Evolutionary conservation across 1,284 basidiomycete genomes (phyloP).

Genomic region (Phylloboletellus chloephorus): DNA sequence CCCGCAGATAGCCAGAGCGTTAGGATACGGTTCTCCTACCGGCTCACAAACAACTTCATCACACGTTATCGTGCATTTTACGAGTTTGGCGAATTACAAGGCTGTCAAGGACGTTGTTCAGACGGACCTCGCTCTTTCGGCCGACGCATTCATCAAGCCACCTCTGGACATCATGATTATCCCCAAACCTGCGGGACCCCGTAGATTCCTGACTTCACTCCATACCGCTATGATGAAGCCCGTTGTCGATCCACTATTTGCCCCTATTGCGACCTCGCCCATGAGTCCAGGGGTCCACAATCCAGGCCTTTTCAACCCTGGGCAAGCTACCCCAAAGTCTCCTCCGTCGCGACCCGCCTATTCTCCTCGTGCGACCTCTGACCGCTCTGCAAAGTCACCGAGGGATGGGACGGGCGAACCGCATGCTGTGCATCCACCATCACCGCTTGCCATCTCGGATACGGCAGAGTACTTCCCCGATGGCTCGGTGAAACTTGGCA

Average conservation of each 20-base stretch:
- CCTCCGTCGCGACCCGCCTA: constrained; percentile 39
- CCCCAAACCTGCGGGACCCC: constrained; percentile 91
- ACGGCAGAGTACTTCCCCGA: constrained; percentile 87
- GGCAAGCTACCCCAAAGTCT: constrained; percentile 35
- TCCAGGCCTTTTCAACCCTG: constrained; percentile 41
- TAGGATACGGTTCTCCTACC: constrained; percentile 34
- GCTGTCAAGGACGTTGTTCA: constrained; percentile 81
- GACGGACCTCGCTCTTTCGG: constrained; percentile 49
- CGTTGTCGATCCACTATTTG: constrained; percentile 81
- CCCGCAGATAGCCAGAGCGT: constrained; percentile 61
- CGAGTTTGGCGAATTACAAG: constrained; percentile 85
- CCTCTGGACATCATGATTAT: constrained; percentile 87
- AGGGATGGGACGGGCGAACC: constrained; percentile 41
- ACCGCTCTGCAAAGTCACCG: constrained; percentile 52
- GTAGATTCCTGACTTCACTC: constrained; percentile 83
- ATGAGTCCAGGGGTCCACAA: constrained; percentile 55
- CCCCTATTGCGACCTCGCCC: constrained; percentile 90
- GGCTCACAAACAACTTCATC: constrained; percentile 31
- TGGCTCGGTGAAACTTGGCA: constrained; percentile 60
- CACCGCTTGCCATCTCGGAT: constrained; percentile 70
- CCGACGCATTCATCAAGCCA: constrained; percentile 34
- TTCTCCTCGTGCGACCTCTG: constrained; percentile 53
- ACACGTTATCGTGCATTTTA: constrained; percentile 81
- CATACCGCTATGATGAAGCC: constrained; percentile 84
- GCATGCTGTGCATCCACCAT: constrained; percentile 51